These are phyloP conservation scores for Rubia peregrina DNA, from an alignment of 305 asterid species.

Conservation along the genomic window DNA sequence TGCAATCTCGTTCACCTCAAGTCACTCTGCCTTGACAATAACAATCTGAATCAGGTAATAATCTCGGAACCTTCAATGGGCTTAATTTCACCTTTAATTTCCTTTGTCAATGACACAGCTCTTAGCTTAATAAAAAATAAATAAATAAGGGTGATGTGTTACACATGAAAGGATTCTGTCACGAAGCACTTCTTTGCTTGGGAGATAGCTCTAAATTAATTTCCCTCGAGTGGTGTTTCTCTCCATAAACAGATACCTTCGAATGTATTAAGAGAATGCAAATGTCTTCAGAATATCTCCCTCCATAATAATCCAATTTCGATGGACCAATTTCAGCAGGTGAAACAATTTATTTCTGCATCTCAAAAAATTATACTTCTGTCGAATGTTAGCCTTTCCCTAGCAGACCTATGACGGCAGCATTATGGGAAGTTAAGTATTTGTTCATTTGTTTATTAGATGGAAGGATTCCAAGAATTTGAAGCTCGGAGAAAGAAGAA, in stretches of 20 bases:
- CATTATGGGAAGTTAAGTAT: background rate
- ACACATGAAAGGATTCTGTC: background rate
- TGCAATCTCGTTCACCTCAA: constrained; percentile 83
- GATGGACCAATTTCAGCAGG: constrained; percentile 90
- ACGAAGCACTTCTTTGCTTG: background rate
- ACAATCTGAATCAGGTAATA: constrained; percentile 70
- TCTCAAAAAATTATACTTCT: background rate
- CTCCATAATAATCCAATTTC: constrained; percentile 91
- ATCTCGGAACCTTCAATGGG: background rate
- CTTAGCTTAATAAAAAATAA: background rate
- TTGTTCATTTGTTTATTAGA: constrained; percentile 26
- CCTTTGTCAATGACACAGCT: background rate
- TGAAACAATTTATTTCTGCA: constrained; percentile 16
- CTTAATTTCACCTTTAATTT: background rate
- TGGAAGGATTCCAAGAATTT: constrained; percentile 85
- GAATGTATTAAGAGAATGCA: constrained; percentile 70
- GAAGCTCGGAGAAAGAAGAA: constrained; percentile 84
- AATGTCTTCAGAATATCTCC: constrained; percentile 69
- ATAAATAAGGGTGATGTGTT: background rate
- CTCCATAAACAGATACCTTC: constrained; percentile 65
- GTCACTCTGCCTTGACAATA: constrained; percentile 75
- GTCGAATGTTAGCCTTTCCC: background rate
- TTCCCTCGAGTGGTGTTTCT: constrained; percentile 1
- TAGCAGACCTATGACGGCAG: background rate
- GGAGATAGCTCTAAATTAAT: background rate